Conservation (phyloP, 2,329 filamentous ascomycete genomes). For the Pseudocercospora eumusae region DNA sequence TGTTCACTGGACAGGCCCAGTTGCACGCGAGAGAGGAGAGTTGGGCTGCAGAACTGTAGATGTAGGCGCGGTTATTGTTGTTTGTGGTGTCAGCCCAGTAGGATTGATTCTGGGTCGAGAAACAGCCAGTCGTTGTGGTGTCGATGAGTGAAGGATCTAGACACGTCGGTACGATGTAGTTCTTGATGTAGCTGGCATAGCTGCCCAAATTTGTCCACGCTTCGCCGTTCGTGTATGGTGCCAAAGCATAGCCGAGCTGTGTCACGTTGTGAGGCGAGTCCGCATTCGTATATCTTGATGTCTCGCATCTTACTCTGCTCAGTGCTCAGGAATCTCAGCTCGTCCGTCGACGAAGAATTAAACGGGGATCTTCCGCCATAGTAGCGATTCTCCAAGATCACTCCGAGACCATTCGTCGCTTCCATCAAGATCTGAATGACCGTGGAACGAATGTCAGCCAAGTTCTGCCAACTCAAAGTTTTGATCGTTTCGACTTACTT, state of each 20-base stretch:
- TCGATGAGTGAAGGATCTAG: slow-evolving; percentile 3
- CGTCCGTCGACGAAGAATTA: slow-evolving; percentile 52
- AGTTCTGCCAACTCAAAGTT: not conserved
- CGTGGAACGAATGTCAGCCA: not conserved
- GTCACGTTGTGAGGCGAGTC: slow-evolving; percentile 48
- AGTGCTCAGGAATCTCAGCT: slow-evolving; percentile 53
- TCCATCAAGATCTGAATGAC: slow-evolving; percentile 57
- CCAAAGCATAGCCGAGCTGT: slow-evolving; percentile 49
- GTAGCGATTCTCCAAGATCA: slow-evolving; percentile 57
- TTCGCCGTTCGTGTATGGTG: slow-evolving; percentile 53
- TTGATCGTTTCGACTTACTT: slow-evolving; percentile 35
- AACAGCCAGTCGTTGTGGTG: slow-evolving; percentile 44
- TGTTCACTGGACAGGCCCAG: slow-evolving; percentile 55
- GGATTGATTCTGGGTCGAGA: slow-evolving; percentile 48
- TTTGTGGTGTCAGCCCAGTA: slow-evolving; percentile 52
- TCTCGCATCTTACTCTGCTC: slow-evolving; percentile 46
- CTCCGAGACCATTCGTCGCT: slow-evolving; percentile 55
- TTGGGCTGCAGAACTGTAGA: slow-evolving; percentile 53
- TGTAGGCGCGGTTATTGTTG: slow-evolving; percentile 47
- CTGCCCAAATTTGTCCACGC: slow-evolving; percentile 55
- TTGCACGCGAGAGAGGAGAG: slow-evolving; percentile 54
- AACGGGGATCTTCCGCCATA: slow-evolving; percentile 55
- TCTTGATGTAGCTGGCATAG: slow-evolving; percentile 56
- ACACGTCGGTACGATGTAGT: slow-evolving; percentile 43
- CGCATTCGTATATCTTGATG: slow-evolving; percentile 45